A percentile compares a stretch with the other conserved stretches of the same genome.
These are phyloP conservation scores for Mesotaenium endlicherianum DNA, from an alignment of 139 green algal species.

Conservation along the genomic window DNA sequence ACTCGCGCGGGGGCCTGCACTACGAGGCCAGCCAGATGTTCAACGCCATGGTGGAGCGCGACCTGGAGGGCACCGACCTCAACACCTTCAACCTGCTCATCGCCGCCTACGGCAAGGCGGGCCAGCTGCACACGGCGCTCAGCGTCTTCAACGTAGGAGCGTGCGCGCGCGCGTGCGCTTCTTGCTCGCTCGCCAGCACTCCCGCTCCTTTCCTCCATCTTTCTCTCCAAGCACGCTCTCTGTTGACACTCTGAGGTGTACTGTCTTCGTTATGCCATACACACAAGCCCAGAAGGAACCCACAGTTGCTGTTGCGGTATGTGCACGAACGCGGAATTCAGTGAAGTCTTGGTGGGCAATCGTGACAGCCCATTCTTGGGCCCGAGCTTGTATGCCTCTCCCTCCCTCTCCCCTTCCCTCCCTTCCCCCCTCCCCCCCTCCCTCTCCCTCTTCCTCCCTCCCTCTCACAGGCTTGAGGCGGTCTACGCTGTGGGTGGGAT, in stretches of 20 bases:
- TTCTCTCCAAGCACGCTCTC: too few relatives aligned
- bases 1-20: background rate
- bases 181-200: background rate
- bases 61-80: too few relatives aligned
- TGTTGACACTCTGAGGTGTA: too few relatives aligned
- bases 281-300: too few relatives aligned
- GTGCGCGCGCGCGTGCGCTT: background rate
- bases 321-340: too few relatives aligned
- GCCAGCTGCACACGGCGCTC: background rate
- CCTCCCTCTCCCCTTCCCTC: too few relatives aligned
- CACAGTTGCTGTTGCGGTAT: too few relatives aligned
- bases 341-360: background rate
- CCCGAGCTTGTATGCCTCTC: background rate
- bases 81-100: constrained; percentile 11
- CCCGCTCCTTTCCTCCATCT: too few relatives aligned
- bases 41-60: background rate
- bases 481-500: background rate
- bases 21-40: background rate
- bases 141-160: background rate
- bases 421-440: too few relatives aligned
- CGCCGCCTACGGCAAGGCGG: background rate
- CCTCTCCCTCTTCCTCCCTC: too few relatives aligned
- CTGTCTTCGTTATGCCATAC: too few relatives aligned
- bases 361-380: background rate
- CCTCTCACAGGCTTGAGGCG: too few relatives aligned